Evolutionary conservation across 768 basidiomycete genomes (phyloP), one percentile per base, ranked within the genome.

Genomic region (Russula emetica): DNA sequence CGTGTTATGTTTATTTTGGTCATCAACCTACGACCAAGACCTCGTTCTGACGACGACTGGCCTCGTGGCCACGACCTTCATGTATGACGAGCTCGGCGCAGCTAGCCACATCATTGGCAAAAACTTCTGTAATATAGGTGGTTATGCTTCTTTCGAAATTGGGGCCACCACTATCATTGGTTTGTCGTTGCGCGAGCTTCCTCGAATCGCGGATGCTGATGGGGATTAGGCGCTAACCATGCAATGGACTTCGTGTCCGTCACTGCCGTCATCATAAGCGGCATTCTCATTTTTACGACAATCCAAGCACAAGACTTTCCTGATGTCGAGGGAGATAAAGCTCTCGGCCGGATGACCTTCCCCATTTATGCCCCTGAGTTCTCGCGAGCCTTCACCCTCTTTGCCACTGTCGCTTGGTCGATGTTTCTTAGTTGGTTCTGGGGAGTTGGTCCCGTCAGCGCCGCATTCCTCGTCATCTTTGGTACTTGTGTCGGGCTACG

Each of bases 231-330:
- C 51, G 61, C 55, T 5, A 61, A 53, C 45, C 66, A 60, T 45
- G 58, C 57, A 8, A 60, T 69, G 60, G 68, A 69, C 49, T 58
- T 61, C 34, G 61, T 66, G 47, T 69, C 68, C 51, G 47, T 66
- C 53, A 62, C 58, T 50, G 70, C 70, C 60, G 66, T 70, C 53
- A 58, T 60, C 16, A 65, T 68, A 38, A 66, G 63, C 26, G 67
- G 67, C 52, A 49, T 66, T 49, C 66, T 70, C 26, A 70, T 71
- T 57, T 63, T 66, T 55, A 71, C 70, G 42, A 71, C 70, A 36
- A 67, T 71, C 22, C 70, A 69, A 52, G 61, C 63, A n/a, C 71
- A 71, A 38, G 71, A 71, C 61, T 71, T 71, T 61, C 63, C 64
- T 18, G 71, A 71, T 56, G 69, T 70, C 28, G 69, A 66, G 47